Base-by-base conservation (phyloP, 1,284 basidiomycete genomes). In the Trichosporon sp. region DNA sequence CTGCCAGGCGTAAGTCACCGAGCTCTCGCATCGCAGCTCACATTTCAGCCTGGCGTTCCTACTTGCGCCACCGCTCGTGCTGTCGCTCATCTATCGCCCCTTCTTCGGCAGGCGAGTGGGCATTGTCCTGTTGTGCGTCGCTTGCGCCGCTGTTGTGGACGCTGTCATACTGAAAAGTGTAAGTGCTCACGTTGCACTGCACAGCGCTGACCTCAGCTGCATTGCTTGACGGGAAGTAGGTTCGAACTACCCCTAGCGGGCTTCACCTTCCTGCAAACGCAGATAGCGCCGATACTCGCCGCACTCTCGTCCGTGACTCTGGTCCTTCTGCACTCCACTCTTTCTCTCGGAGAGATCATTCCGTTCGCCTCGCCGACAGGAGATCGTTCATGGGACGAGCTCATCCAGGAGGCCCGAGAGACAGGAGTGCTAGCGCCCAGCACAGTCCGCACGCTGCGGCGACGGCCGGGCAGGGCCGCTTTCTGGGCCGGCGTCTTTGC, bases 371-470 rank as follows among this genome's bases (percentile, higher is more conserved):
- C 61, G 19, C 56, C 56, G 4, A 52, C 34, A 4, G 60, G 33
- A 2, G 29, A 16, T 3, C 27, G 56, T 11, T 23, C 52, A 14
- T 62, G 61, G 61, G 61, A 52, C 21, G 44, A 49, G 40, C 25
- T 52, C 7, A 46, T 62, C 23, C 40, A 31, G 14, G 56, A 58
- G 19, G 61, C 44, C 13, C 61, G 56, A 23, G 40, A 32, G 32
- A 36, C 37, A 6, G 61, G 61, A 4, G 11, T 31, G 16, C 40
- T 46, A 10, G 46, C 44, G 10, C 56, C 56, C 10, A 34, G 31
- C 21, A 32, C 23, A 57, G 61, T 62, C 19, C 66, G 25, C 25
- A 77, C 76, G 3, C 62, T 79, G 19, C 61, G 62, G n/a, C 54
- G 72, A 11, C 67, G 77, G 36, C 70, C 49, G 9, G 49, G 49